A percentile compares a stretch with the other conserved stretches of the same genome.
Conservation (phyloP, 495 filamentous ascomycete species). For the Aspergillus coremiiformis region DNA sequence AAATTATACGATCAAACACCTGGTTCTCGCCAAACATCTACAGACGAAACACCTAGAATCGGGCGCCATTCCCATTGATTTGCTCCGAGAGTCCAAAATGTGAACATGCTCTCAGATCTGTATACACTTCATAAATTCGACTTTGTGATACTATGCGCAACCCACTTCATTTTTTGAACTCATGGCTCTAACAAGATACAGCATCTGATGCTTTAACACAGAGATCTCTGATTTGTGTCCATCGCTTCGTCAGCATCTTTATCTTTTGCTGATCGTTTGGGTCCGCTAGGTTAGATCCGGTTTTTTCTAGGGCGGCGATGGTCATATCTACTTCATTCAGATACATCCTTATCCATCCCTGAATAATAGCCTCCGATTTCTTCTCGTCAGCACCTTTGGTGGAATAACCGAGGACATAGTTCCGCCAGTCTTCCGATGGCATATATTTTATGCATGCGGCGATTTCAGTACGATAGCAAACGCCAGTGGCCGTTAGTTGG, state of each 20-base stretch:
- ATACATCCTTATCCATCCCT: slow-evolving; percentile 35
- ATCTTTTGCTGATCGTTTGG: slow-evolving; percentile 19
- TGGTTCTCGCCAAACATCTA: slow-evolving; percentile 38
- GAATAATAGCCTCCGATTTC: slow-evolving; percentile 30
- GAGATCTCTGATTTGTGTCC: slow-evolving; percentile 45
- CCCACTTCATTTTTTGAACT: neutral
- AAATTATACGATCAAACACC: slow-evolving; percentile 60
- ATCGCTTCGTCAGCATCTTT: slow-evolving; percentile 39
- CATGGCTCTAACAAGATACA: slow-evolving; percentile 16
- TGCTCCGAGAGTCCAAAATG: slow-evolving; percentile 9
- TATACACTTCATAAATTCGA: neutral
- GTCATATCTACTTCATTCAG: slow-evolving; percentile 26
- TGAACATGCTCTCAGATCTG: slow-evolving; percentile 11
- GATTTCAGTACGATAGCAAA: slow-evolving; percentile 66
- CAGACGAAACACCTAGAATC: slow-evolving; percentile 17
- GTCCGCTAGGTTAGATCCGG: slow-evolving; percentile 19
- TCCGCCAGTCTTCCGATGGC: slow-evolving; percentile 37
- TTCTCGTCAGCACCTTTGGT: slow-evolving; percentile 25
- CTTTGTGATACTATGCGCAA: neutral
- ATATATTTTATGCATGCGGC: slow-evolving; percentile 51
- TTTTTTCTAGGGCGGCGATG: slow-evolving; percentile 29
- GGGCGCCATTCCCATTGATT: slow-evolving; percentile 31
- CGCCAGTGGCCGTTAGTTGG: slow-evolving; percentile 49
- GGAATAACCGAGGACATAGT: slow-evolving; percentile 37
- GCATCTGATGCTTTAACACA: slow-evolving; percentile 25